Conservation (phyloP, 257 asterid genomes). For the Solanum bukasovii region DNA sequence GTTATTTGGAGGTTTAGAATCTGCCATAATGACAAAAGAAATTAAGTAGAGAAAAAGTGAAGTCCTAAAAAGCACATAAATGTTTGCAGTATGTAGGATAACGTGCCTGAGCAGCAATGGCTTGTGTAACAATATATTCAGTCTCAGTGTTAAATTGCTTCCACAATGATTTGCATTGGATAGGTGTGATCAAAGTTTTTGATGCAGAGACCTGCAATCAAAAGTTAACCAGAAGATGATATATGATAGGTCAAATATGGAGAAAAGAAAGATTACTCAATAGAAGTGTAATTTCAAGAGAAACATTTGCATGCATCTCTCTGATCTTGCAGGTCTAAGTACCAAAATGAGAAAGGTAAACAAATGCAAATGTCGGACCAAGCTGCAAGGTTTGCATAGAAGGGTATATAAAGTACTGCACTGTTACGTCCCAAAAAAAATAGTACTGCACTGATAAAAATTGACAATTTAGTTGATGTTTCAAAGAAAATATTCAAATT, state of each 20-base stretch:
- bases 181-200: conserved; percentile 81
- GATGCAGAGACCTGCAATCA: conserved; percentile 54
- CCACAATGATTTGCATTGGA: conserved; percentile 93
- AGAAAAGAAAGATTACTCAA: background rate
- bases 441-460: background rate
- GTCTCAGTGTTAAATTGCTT: conserved; percentile 87
- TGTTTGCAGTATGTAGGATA: background rate
- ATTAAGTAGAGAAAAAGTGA: background rate
- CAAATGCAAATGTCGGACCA: background rate
- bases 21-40: background rate
- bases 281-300: background rate
- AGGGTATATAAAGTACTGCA: background rate
- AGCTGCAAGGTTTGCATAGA: background rate
- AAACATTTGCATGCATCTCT: background rate
- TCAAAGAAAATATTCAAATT: background rate
- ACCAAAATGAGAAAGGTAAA: background rate
- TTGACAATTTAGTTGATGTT: background rate
- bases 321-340: background rate
- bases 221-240: background rate
- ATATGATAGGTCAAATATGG: background rate
- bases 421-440: background rate
- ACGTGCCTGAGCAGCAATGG: conserved; percentile 87
- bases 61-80: background rate
- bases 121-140: conserved; percentile 83
- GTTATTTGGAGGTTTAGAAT: background rate